phyloP scores from a whole-genome alignment of 176 grass and related monocot genomes.

The Themeda triandra region DNA sequence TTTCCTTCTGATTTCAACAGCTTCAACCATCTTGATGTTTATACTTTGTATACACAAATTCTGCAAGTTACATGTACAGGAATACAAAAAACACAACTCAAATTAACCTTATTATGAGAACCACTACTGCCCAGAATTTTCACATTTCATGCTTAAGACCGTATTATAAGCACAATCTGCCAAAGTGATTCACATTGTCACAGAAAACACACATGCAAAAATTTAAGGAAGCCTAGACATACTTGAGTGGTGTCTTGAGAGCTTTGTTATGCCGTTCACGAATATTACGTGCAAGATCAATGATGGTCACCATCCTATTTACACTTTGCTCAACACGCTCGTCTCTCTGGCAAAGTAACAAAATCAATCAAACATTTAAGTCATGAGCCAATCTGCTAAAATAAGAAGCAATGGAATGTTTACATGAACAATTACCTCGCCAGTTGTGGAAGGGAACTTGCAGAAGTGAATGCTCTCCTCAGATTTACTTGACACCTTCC shows the following conservation, averaged over 20 bases:
- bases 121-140: background rate
- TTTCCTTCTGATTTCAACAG: conserved; percentile 10
- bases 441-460: conserved; percentile 81
- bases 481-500: conserved; percentile 67
- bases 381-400: conserved; percentile 5
- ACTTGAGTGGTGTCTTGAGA: conserved; percentile 98
- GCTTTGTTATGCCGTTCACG: conserved; percentile 89
- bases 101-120: conserved; percentile 3
- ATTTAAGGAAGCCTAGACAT: conserved; percentile 6
- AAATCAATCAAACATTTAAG: conserved; percentile 19
- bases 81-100: background rate
- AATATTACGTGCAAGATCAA: conserved; percentile 95
- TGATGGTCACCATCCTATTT: conserved; percentile 95
- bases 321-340: conserved; percentile 98
- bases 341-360: conserved; percentile 68
- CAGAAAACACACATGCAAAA: background rate
- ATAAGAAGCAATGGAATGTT: background rate
- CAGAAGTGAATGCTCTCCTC: conserved; percentile 94
- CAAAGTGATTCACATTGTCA: background rate
- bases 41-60: background rate
- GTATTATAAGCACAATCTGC: background rate
- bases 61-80: background rate
- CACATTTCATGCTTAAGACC: background rate
- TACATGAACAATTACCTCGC: conserved; percentile 54
- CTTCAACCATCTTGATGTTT: background rate